Percentiles rank a stretch among this genome's conserved stretches.
These are phyloP conservation scores for Capronia americana DNA, from an alignment of 2,329 filamentous ascomycete species.

Conservation along the genomic window DNA sequence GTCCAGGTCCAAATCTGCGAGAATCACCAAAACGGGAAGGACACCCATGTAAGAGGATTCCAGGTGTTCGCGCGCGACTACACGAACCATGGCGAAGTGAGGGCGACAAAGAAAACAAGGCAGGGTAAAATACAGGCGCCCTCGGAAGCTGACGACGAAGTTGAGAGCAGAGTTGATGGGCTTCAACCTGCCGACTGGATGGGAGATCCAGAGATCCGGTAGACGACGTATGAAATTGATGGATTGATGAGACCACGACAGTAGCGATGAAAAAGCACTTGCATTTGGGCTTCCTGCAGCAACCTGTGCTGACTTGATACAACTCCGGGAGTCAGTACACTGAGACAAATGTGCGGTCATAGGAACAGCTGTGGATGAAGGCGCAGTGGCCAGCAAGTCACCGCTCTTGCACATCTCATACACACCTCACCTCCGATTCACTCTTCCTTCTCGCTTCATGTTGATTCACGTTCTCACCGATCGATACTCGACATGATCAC, in stretches of 20 bases:
- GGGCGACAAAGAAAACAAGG: conserved; percentile 36
- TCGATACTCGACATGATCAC: conserved; percentile 12
- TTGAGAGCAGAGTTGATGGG: conserved; percentile 41
- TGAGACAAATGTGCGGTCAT: background rate
- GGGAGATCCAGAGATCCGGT: conserved; percentile 57
- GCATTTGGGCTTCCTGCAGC: background rate
- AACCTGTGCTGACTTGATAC: background rate
- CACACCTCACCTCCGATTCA: background rate
- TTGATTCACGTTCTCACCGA: background rate
- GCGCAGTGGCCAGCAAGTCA: background rate
- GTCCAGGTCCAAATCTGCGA: conserved; percentile 90
- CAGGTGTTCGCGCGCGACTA: conserved; percentile 74
- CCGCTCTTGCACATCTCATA: background rate
- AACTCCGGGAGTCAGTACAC: background rate
- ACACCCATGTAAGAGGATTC: conserved; percentile 93
- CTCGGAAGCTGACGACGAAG: conserved; percentile 40
- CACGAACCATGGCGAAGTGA: conserved; percentile 30
- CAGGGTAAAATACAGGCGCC: conserved; percentile 6
- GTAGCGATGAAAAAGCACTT: background rate
- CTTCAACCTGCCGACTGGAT: conserved; percentile 57
- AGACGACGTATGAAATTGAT: conserved; percentile 26
- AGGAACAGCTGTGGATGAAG: background rate
- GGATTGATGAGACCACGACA: conserved; percentile 1
- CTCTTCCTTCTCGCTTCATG: background rate
- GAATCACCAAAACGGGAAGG: conserved; percentile 99